Evolutionary conservation across 1,139 yeast genomes (phyloP).

Genomic region (Protomyces lactucae-debilis): DNA sequence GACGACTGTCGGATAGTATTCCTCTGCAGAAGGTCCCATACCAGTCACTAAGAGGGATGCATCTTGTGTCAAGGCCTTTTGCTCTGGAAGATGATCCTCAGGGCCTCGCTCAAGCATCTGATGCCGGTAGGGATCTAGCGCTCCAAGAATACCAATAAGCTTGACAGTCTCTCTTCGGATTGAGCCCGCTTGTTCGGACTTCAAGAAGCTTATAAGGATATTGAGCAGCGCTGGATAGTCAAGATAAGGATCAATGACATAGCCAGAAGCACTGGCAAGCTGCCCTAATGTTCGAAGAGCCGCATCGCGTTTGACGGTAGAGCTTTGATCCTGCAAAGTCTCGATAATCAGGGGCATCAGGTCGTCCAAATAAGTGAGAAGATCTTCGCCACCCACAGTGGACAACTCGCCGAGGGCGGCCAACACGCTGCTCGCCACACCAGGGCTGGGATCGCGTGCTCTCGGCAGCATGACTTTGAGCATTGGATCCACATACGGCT

Average conservation of each 20-base stretch:
- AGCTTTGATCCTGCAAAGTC: slow-evolving; percentile 86
- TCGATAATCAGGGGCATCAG: slow-evolving; percentile 84
- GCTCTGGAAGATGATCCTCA: slow-evolving; percentile 61
- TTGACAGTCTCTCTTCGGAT: slow-evolving; percentile 84
- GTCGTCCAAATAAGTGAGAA: slow-evolving; percentile 64
- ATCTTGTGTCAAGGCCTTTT: slow-evolving; percentile 63
- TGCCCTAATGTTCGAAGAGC: slow-evolving; percentile 86
- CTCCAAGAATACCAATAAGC: slow-evolving; percentile 87
- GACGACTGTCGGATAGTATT: slow-evolving; percentile 93
- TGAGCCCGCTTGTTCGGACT: slow-evolving; percentile 67
- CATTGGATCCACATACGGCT: slow-evolving; percentile 86
- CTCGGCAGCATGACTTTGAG: slow-evolving; percentile 76
- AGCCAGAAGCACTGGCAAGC: slow-evolving; percentile 83
- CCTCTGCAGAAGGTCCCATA: slow-evolving; percentile 88
- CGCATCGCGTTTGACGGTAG: slow-evolving; percentile 78
- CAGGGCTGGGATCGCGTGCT: slow-evolving; percentile 57
- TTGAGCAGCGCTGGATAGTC: slow-evolving; percentile 88
- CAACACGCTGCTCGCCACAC: slow-evolving; percentile 67
- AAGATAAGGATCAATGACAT: slow-evolving; percentile 85
- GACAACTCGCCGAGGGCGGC: slow-evolving; percentile 87
- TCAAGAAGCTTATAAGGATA: slow-evolving; percentile 71
- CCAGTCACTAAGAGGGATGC: slow-evolving; percentile 88
- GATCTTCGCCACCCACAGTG: slow-evolving; percentile 80
- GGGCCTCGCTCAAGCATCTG: slow-evolving; percentile 77
- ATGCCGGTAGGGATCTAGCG: slow-evolving; percentile 91